Conservation (phyloP, 345 rosid species). For the Hypericum perforatum region DNA sequence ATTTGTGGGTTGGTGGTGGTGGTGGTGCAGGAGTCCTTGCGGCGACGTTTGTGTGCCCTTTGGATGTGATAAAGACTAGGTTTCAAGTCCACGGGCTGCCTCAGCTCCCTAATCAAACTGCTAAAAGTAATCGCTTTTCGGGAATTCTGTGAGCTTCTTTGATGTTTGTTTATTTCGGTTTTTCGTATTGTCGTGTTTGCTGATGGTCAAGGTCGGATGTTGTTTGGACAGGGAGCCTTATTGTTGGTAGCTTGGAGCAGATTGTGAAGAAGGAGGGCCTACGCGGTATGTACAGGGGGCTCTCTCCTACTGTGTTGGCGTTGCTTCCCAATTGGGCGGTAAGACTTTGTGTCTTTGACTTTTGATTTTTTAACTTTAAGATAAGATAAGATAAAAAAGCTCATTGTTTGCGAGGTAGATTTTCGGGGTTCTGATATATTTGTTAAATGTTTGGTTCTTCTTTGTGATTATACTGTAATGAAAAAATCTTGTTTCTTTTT, state of each 20-base stretch:
- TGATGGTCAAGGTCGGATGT: too few relatives aligned
- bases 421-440: too few relatives aligned
- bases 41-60: constrained; percentile 84
- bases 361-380: background rate
- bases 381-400: too few relatives aligned
- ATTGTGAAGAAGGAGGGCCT: constrained; percentile 62
- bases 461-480: too few relatives aligned
- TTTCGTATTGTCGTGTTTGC: too few relatives aligned
- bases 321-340: constrained; percentile 93
- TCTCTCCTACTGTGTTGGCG: constrained; percentile 65
- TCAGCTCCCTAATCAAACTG: constrained; percentile 23
- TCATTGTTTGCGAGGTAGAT: background rate
- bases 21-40: constrained; percentile 53
- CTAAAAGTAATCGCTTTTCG: constrained; percentile 35
- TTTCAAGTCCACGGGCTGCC: constrained; percentile 86
- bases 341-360: constrained; percentile 4
- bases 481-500: too few relatives aligned
- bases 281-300: constrained; percentile 77
- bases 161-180: background rate
- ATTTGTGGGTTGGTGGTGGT: background rate
- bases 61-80: constrained; percentile 87
- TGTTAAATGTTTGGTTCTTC: too few relatives aligned
- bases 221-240: constrained; percentile 52
- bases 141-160: background rate
- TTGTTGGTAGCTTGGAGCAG: constrained; percentile 62